phyloP scores from a whole-genome alignment of 352 stramenopile species.

The Globisporangium barbulae region DNA sequence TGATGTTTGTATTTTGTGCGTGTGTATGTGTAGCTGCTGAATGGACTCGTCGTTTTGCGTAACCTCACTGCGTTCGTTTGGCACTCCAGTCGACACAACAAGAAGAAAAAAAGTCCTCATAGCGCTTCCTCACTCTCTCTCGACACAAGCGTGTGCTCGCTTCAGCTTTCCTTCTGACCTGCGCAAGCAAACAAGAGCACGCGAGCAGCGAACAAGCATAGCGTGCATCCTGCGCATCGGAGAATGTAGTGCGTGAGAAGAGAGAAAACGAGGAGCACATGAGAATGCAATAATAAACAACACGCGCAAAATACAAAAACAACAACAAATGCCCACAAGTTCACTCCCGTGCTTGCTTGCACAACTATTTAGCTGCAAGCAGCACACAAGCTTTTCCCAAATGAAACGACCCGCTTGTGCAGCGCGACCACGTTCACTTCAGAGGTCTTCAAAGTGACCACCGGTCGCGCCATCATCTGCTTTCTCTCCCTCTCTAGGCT shows the following conservation, averaged over 20 bases:
- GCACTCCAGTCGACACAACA: background rate
- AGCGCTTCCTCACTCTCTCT: background rate
- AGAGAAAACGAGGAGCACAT: background rate
- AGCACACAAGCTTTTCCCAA: background rate
- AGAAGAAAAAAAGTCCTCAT: constrained; percentile 1
- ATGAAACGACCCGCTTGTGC: background rate
- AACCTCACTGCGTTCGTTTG: constrained; percentile 13
- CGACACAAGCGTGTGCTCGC: background rate
- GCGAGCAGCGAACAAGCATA: background rate
- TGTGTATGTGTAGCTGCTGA: constrained; percentile 43
- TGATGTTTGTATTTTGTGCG: background rate
- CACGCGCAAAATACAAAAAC: background rate
- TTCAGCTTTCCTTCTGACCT: background rate
- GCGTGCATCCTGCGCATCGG: background rate
- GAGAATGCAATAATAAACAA: constrained; percentile 3
- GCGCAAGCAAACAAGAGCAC: background rate
- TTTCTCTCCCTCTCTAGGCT: background rate
- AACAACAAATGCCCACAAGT: background rate
- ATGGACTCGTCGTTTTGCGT: constrained; percentile 70
- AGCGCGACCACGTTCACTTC: background rate
- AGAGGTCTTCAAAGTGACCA: background rate
- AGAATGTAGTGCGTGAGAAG: background rate
- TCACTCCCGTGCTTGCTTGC: background rate
- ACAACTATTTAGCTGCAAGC: background rate
- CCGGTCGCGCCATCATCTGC: background rate